Base-by-base conservation (phyloP, 2,329 filamentous ascomycete species). In the Cryphonectria japonica region DNA sequence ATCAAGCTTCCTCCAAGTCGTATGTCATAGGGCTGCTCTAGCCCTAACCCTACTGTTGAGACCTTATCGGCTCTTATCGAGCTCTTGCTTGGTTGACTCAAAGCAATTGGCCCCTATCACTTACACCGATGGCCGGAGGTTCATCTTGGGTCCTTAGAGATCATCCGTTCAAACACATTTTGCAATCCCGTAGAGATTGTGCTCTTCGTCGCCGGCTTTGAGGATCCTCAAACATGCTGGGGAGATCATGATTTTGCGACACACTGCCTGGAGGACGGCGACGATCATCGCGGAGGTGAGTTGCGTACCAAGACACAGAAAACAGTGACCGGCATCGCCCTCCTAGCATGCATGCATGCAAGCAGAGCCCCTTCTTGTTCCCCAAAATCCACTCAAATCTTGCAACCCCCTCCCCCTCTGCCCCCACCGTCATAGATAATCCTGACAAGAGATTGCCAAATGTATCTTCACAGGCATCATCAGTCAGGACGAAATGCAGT, bases 221-320 rank as follows among this genome's bases (percentile, higher is more conserved):
- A 50, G 46, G n/a, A 11, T 29, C 11, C 22, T 41, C 66, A 69
- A 70, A 39, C 34, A 75, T 75, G 73, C 61, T 59, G 61, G 34
- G 69, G 72, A 63, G 75, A 75, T 71, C 75, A 85, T 85, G 84
- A 82, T 78, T 73, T 78, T 78, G 70, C 78, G 81, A 78, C 78
- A 72, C 73, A 77, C 77, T 75, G 78, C 79, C 74, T 81, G 79
- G 79, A 84, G 80, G 74, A 83, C 80, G 77, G 81, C 78, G 73
- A 76, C 76, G 71, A 78, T 76, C 70, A 77, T 76, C 74, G 79
- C 77, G 52, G 78, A 80, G 75, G 82, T 82, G 72, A 74, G 79
- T 76, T n/a, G 41, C 19, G 16, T n/a, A 2, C 46, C 3, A 14
- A 43, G 34, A 52, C n/a, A 11, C 13, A 46, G 8, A 50, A n/a